A percentile compares a stretch with the other conserved stretches of the same genome.
phyloP scores from a whole-genome alignment of 2,329 filamentous ascomycete species.

The Neurospora crassa region DNA sequence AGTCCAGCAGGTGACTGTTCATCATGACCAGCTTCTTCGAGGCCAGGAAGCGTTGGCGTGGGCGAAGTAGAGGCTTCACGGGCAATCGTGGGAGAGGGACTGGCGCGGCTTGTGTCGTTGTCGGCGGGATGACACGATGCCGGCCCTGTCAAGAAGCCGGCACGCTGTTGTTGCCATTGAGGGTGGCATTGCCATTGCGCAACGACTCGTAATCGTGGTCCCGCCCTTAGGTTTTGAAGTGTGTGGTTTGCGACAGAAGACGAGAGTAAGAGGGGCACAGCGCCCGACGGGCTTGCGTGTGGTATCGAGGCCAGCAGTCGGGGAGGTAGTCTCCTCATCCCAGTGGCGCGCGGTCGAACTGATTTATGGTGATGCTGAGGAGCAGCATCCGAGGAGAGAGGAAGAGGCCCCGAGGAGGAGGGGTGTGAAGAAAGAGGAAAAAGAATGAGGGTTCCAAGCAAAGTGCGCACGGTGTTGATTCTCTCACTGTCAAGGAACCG shows the following conservation, averaged over 20 bases:
- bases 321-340: slow-evolving; percentile 35
- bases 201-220: background rate
- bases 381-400: slow-evolving; percentile 16
- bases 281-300: slow-evolving; percentile 10
- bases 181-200: slow-evolving; percentile 4
- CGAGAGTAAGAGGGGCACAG: slow-evolving; percentile 7
- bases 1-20: slow-evolving; percentile 19
- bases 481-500: background rate
- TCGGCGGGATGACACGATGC: background rate
- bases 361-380: slow-evolving; percentile 14
- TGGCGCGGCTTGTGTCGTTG: background rate
- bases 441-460: background rate
- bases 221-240: background rate
- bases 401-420: background rate
- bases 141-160: background rate
- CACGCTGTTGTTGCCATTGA: slow-evolving; percentile 1
- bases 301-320: slow-evolving; percentile 23
- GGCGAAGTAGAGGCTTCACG: slow-evolving; percentile 1
- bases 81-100: background rate
- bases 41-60: background rate
- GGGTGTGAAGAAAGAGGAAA: background rate
- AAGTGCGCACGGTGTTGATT: background rate
- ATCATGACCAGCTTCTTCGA: slow-evolving; percentile 7
- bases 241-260: background rate
- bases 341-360: slow-evolving; percentile 24